Evolutionary conservation across 106 monocot genomes (phyloP).

Genomic region (Acorus calamus): DNA sequence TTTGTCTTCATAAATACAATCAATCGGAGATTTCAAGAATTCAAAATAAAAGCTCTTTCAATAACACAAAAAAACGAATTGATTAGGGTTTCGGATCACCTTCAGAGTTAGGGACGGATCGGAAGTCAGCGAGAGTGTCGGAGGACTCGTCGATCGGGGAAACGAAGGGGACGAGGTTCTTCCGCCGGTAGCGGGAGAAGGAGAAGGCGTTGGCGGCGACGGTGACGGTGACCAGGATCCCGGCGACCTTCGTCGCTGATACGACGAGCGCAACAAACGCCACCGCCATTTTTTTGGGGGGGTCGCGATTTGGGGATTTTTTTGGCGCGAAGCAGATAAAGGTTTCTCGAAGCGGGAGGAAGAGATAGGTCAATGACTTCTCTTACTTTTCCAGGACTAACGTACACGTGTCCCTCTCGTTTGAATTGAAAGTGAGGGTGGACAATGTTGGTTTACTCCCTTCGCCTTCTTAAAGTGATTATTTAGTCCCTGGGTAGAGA

Average conservation of each 20-base stretch:
- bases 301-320: not conserved
- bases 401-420: too few species aligned
- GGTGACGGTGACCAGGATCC: slow-evolving; percentile 31
- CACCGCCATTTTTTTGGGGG: slow-evolving; percentile 13
- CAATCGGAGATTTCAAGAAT: too few species aligned
- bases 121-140: slow-evolving; percentile 72
- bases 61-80: not conserved
- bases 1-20: too few species aligned
- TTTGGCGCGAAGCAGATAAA: not conserved
- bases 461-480: too few species aligned
- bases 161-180: slow-evolving; percentile 51
- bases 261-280: slow-evolving; percentile 27
- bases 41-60: too few species aligned
- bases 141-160: slow-evolving; percentile 76
- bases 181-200: slow-evolving; percentile 58
- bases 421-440: too few species aligned
- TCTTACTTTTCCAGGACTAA: too few species aligned
- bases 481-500: too few species aligned
- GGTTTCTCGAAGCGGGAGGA: too few species aligned
- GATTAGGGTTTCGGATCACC: not conserved
- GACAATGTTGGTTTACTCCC: too few species aligned
- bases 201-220: slow-evolving; percentile 75
- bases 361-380: too few species aligned
- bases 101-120: slow-evolving; percentile 10
- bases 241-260: slow-evolving; percentile 71